phyloP scores from a whole-genome alignment of 2,329 filamentous ascomycete species.

The Fusarium pininemorale region DNA sequence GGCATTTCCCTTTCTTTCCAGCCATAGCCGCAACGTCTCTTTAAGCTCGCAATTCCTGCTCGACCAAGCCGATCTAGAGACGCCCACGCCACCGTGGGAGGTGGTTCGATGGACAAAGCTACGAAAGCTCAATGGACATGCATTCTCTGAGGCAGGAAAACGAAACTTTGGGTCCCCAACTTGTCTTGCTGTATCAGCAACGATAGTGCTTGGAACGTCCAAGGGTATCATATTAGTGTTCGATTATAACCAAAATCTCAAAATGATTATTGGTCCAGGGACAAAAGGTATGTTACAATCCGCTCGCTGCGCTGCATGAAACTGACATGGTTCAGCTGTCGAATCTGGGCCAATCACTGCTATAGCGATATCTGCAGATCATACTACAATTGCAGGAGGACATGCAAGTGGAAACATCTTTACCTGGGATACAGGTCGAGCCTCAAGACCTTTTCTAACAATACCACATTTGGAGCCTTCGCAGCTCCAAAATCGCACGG shows the following conservation, averaged over 20 bases:
- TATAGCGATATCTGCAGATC: constrained; percentile 90
- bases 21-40: constrained; percentile 84
- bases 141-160: constrained; percentile 91
- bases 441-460: constrained; percentile 87
- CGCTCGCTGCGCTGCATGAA: not conserved
- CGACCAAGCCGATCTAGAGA: constrained; percentile 72
- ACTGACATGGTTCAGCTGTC: constrained; percentile 68
- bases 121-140: constrained; percentile 86
- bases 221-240: constrained; percentile 96
- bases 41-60: constrained; percentile 74
- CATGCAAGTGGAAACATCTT: constrained; percentile 93
- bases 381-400: constrained; percentile 88
- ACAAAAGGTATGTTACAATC: constrained; percentile 74
- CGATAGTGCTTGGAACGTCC: constrained; percentile 89
- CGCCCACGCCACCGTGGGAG: constrained; percentile 88
- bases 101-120: constrained; percentile 96
- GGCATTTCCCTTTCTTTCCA: constrained; percentile 77
- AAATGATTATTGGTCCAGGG: constrained; percentile 91
- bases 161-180: constrained; percentile 93
- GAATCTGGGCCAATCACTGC: constrained; percentile 90
- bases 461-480: constrained; percentile 79
- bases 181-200: constrained; percentile 86
- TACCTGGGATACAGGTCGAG: constrained; percentile 89
- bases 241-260: constrained; percentile 95
- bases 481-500: constrained; percentile 70